phyloP scores from a whole-genome alignment of 768 basidiomycete genomes.

The Boletus barrowsii region DNA sequence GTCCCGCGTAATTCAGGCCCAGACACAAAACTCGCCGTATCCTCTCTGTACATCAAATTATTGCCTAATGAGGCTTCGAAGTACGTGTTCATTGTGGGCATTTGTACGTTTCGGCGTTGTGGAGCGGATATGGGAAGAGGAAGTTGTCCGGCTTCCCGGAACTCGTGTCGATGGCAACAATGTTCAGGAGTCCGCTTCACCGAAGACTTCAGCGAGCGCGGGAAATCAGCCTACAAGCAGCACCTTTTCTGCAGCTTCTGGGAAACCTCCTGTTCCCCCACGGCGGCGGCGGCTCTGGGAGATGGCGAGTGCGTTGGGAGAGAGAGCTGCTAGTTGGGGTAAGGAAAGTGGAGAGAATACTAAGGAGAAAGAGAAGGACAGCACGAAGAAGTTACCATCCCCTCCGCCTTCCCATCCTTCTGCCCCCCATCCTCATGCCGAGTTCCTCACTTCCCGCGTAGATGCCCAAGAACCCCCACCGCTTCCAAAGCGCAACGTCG shows the following conservation, averaged over 20 bases:
- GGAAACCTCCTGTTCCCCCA: conserved; percentile 62
- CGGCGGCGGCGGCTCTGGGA: conserved; percentile 65
- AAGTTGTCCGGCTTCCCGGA: conserved; percentile 38
- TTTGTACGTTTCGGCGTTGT: conserved; percentile 80
- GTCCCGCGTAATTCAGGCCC: conserved; percentile 33
- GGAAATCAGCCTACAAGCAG: conserved; percentile 2
- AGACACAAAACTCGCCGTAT: conserved; percentile 36
- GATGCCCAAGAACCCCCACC: conserved; percentile 39
- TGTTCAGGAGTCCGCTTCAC: neutral
- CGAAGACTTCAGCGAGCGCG: neutral
- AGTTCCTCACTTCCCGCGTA: conserved; percentile 11
- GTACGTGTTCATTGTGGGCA: conserved; percentile 89
- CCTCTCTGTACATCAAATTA: conserved; percentile 84
- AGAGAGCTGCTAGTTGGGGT: conserved; percentile 57
- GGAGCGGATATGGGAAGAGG: conserved; percentile 89
- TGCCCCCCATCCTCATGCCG: conserved; percentile 18
- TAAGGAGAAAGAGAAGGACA: conserved; percentile 34
- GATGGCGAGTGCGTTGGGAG: conserved; percentile 60
- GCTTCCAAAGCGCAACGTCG: conserved; percentile 48
- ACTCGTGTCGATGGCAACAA: conserved; percentile 15
- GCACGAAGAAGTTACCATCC: conserved; percentile 12
- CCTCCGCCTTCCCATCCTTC: conserved; percentile 28
- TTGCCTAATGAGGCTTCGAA: conserved; percentile 77
- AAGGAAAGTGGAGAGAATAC: conserved; percentile 30
- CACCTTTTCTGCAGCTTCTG: conserved; percentile 14